These are phyloP conservation scores for Teratosphaeria destructans DNA, from an alignment of 2,329 filamentous ascomycete species.

Conservation along the genomic window DNA sequence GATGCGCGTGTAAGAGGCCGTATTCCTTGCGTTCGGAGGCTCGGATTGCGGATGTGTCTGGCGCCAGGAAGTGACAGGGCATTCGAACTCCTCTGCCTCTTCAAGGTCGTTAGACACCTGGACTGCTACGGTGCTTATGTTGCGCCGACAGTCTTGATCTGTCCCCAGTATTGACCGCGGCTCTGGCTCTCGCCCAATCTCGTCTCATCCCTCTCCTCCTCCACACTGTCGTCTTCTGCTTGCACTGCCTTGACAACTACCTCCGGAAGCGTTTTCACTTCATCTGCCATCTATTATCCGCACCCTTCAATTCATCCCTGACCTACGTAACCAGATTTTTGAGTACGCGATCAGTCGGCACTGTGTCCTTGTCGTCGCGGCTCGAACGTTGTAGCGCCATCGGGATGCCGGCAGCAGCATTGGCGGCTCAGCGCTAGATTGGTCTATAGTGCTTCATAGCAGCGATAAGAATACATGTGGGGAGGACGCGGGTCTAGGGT, in stretches of 20 bases:
- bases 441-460: background rate
- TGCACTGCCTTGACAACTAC: background rate
- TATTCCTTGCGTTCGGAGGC: too few species aligned
- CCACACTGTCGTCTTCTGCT: background rate
- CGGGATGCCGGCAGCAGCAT: background rate
- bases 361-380: background rate
- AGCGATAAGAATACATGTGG: background rate
- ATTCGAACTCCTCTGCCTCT: background rate
- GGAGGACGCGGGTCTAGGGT: background rate
- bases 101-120: background rate
- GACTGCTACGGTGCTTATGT: background rate
- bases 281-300: background rate
- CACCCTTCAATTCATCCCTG: background rate
- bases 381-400: background rate
- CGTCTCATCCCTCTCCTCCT: background rate
- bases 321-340: background rate
- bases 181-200: background rate
- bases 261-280: background rate
- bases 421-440: background rate
- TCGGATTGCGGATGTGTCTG: too few species aligned
- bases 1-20: too few species aligned
- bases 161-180: background rate
- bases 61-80: too few species aligned
- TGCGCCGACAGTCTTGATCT: background rate
- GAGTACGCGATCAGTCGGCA: background rate